Conservation (phyloP, 2,329 filamentous ascomycete species). For the Neoarthrinium moseri region DNA sequence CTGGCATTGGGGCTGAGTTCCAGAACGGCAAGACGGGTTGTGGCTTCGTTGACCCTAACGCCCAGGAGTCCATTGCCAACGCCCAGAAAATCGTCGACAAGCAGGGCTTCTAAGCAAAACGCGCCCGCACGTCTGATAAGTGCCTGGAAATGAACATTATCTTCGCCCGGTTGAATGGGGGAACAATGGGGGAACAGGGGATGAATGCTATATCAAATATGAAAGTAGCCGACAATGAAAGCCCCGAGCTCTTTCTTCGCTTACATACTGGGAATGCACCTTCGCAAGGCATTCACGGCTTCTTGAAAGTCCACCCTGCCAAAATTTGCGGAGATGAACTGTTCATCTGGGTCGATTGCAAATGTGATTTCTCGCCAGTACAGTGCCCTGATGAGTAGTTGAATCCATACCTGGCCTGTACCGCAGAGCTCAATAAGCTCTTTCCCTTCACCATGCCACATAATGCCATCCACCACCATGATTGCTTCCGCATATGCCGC, state of each 20-base stretch:
- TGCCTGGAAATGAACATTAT: too few species aligned
- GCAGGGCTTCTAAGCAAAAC: constrained; percentile 30
- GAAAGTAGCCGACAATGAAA: not conserved
- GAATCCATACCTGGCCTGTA: not conserved
- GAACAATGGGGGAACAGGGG: not conserved
- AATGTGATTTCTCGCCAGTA: not conserved
- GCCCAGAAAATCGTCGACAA: constrained; percentile 29
- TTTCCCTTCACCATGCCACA: not conserved
- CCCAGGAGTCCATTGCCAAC: constrained; percentile 24
- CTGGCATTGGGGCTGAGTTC: constrained; percentile 30
- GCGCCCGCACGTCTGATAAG: not conserved
- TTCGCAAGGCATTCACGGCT: not conserved
- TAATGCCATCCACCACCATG: not conserved
- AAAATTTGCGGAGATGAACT: not conserved
- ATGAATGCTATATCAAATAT: too few species aligned
- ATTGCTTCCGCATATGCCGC: not conserved
- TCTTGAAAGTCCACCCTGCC: not conserved
- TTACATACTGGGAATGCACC: not conserved
- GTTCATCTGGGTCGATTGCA: not conserved
- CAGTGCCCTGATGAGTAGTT: not conserved
- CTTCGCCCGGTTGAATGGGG: too few species aligned
- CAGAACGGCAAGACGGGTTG: constrained; percentile 37
- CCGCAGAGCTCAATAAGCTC: not conserved
- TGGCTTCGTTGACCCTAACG: constrained; percentile 33
- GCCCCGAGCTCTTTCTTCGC: not conserved